Percentiles rank a stretch among this genome's conserved stretches.
phyloP scores from a whole-genome alignment of 2,329 filamentous ascomycete species.

The Aspergillus quadricinctus region DNA sequence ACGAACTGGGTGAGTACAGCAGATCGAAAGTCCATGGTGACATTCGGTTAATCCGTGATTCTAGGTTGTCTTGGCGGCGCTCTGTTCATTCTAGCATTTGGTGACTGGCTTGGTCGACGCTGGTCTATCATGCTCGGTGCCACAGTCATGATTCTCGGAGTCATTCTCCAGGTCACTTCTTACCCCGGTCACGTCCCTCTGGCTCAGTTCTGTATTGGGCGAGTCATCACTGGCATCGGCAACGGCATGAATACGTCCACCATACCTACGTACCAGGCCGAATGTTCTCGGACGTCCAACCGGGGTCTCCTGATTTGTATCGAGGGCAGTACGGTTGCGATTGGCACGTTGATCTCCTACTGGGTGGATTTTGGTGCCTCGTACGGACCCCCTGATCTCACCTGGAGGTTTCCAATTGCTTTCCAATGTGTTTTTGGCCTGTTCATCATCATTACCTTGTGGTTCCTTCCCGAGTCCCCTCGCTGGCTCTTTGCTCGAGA shows the following conservation, averaged over 20 bases:
- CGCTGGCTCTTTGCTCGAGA: constrained; percentile 45
- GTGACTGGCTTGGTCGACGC: constrained; percentile 35
- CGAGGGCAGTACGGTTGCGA: constrained; percentile 50
- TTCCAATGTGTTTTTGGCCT: constrained; percentile 50
- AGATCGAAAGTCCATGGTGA: too few species aligned
- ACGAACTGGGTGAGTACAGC: constrained; percentile 21
- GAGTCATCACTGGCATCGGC: constrained; percentile 50
- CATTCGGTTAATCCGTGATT: background rate
- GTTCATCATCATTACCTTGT: constrained; percentile 43
- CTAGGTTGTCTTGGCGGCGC: constrained; percentile 35
- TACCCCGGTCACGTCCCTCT: constrained; percentile 31
- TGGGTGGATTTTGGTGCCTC: constrained; percentile 48
- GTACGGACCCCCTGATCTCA: constrained; percentile 31
- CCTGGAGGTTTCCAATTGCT: constrained; percentile 51
- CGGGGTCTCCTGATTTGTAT: constrained; percentile 60
- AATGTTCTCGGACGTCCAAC: constrained; percentile 52
- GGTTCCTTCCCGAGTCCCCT: constrained; percentile 43
- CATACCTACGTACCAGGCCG: constrained; percentile 52
- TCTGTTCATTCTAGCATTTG: constrained; percentile 33
- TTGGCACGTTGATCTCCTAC: constrained; percentile 50
- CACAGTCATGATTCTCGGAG: constrained; percentile 45
- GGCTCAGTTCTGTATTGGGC: constrained; percentile 51
- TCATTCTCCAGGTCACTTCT: constrained; percentile 34
- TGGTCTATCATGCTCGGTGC: constrained; percentile 54
- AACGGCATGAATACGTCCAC: constrained; percentile 55